These are phyloP conservation scores for Mycena rebaudengoi DNA, from an alignment of 768 basidiomycete species.

Conservation along the genomic window DNA sequence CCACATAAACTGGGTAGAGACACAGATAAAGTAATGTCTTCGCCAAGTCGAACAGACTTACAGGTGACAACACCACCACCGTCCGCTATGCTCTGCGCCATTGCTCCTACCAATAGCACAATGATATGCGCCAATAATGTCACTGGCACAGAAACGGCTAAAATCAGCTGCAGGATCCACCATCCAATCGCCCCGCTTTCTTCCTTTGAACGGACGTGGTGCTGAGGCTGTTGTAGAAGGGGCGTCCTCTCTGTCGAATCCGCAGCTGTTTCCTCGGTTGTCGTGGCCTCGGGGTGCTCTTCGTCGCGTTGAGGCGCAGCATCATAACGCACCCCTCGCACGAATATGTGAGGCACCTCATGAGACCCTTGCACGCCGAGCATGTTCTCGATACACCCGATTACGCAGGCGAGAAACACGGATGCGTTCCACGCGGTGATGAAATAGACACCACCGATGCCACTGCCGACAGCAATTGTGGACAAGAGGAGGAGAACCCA, in stretches of 20 bases:
- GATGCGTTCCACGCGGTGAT: constrained; percentile 63
- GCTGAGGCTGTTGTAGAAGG: constrained; percentile 43
- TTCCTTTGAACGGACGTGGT: constrained; percentile 10
- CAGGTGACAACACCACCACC: constrained; percentile 60
- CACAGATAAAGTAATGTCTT: not conserved
- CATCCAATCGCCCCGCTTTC: constrained; percentile 42
- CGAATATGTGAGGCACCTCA: constrained; percentile 18
- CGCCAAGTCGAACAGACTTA: constrained; percentile 41
- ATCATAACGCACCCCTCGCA: constrained; percentile 34
- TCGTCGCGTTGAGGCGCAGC: constrained; percentile 29
- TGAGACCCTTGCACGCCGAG: constrained; percentile 22
- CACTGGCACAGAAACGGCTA: constrained; percentile 62
- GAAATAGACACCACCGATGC: constrained; percentile 65
- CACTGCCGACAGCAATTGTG: constrained; percentile 51
- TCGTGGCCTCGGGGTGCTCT: constrained; percentile 11
- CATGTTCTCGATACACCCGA: constrained; percentile 47
- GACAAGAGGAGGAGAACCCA: constrained; percentile 65
- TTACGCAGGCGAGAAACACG: constrained; percentile 52
- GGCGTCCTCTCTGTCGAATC: constrained; percentile 67
- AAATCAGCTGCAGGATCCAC: constrained; percentile 69
- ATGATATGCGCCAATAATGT: constrained; percentile 62
- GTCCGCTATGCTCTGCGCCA: constrained; percentile 69
- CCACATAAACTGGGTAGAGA: constrained; percentile 57
- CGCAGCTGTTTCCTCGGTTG: constrained; percentile 40
- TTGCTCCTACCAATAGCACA: constrained; percentile 53